These are phyloP conservation scores for Hirschioporus abietinus DNA, from an alignment of 768 basidiomycete species.

Conservation along the genomic window DNA sequence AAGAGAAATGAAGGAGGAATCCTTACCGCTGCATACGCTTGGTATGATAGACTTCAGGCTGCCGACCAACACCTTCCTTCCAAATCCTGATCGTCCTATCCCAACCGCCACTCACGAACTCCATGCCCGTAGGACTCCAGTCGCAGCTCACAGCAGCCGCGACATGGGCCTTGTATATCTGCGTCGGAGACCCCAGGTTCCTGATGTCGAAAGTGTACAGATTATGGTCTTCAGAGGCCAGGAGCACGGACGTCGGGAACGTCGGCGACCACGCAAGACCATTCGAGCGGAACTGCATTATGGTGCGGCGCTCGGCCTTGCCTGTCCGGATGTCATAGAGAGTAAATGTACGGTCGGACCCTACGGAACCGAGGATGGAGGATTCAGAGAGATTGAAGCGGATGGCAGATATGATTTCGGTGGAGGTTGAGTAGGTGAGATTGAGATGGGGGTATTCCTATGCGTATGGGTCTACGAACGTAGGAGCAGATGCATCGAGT, in stretches of 20 bases:
- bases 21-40: slow-evolving; percentile 95
- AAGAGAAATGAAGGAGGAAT: neutral
- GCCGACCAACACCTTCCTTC: slow-evolving; percentile 78
- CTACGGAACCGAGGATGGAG: slow-evolving; percentile 90
- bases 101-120: slow-evolving; percentile 96
- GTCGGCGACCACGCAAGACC: slow-evolving; percentile 94
- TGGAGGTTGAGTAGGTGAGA: slow-evolving; percentile 79
- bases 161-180: slow-evolving; percentile 97
- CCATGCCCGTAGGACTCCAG: slow-evolving; percentile 94
- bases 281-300: slow-evolving; percentile 92
- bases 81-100: slow-evolving; percentile 93
- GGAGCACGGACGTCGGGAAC: slow-evolving; percentile 82
- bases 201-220: slow-evolving; percentile 97
- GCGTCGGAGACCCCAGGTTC: slow-evolving; percentile 71
- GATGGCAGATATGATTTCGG: slow-evolving; percentile 84
- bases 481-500: no score
- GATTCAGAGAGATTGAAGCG: slow-evolving; percentile 93
- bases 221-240: slow-evolving; percentile 99
- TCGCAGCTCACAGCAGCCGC: slow-evolving; percentile 96
- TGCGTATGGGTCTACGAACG: no score
- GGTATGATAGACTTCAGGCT: slow-evolving; percentile 91
- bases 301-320: slow-evolving; percentile 85
- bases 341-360: slow-evolving; percentile 92
- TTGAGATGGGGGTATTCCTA: slow-evolving; percentile 81
- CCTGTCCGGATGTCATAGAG: slow-evolving; percentile 96